Evolutionary conservation across 306 rosid species (phyloP).

Genomic region (Delonix regia): DNA sequence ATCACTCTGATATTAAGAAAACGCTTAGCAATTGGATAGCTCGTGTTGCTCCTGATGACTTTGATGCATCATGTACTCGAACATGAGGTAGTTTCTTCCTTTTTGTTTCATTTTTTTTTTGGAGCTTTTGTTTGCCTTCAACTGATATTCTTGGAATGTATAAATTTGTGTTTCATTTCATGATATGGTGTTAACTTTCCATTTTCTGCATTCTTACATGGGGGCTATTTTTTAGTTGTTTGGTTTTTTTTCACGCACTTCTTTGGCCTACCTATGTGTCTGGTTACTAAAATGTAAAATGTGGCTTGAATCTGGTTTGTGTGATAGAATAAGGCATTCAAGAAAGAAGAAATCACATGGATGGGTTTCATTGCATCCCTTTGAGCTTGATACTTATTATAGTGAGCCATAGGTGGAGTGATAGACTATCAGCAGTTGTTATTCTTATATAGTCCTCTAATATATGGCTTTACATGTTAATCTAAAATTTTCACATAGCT

Average conservation of each 20-base stretch:
- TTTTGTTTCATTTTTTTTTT: not conserved
- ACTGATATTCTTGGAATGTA: slow-evolving; percentile 27
- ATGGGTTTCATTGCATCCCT: slow-evolving; percentile 3
- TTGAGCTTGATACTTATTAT: not conserved
- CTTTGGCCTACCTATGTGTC: slow-evolving; percentile 5
- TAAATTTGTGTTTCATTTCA: slow-evolving; percentile 25
- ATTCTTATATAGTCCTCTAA: not conserved
- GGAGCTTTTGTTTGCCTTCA: not conserved
- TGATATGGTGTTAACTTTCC: slow-evolving; percentile 13
- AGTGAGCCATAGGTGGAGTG: not conserved
- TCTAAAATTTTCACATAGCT: not conserved
- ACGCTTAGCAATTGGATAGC: slow-evolving; percentile 94
- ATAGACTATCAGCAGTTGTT: not conserved
- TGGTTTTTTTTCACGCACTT: not conserved
- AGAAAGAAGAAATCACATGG: not conserved
- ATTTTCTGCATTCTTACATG: not conserved
- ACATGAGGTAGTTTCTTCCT: slow-evolving; percentile 58
- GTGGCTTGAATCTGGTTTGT: slow-evolving; percentile 3
- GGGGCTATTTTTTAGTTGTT: not conserved
- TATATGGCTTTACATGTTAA: not conserved
- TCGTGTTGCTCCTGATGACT: slow-evolving; percentile 96
- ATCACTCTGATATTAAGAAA: slow-evolving; percentile 87
- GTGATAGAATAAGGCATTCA: slow-evolving; percentile 2
- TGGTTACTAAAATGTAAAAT: not conserved
- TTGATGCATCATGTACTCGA: slow-evolving; percentile 79